Conservation (phyloP, 2,329 filamentous ascomycete species). For the Fusarium nygamai region DNA sequence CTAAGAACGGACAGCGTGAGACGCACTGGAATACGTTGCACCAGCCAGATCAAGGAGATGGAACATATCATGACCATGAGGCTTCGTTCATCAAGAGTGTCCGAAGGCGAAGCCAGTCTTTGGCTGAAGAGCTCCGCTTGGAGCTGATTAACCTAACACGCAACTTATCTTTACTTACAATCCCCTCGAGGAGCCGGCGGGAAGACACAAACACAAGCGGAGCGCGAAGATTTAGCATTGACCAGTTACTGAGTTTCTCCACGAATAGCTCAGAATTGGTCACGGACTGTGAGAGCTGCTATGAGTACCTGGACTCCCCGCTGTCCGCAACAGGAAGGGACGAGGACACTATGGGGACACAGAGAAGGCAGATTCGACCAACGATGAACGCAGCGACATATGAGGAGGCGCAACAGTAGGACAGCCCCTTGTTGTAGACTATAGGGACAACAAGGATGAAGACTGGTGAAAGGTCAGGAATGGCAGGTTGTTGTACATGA, state of each 20-base stretch:
- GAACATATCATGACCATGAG: slow-evolving; percentile 28
- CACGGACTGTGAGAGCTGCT: slow-evolving; percentile 31
- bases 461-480: slow-evolving; percentile 8
- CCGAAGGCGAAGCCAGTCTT: slow-evolving; percentile 41
- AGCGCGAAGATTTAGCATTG: slow-evolving; percentile 30
- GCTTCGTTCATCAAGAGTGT: slow-evolving; percentile 39
- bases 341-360: slow-evolving; percentile 21
- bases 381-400: neutral
- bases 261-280: slow-evolving; percentile 22
- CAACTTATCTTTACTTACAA: slow-evolving; percentile 22
- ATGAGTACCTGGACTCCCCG: slow-evolving; percentile 34
- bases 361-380: slow-evolving; percentile 25
- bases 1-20: slow-evolving; percentile 29
- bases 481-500: slow-evolving; percentile 48
- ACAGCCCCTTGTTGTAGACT: slow-evolving; percentile 5
- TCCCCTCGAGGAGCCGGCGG: slow-evolving; percentile 7
- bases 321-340: slow-evolving; percentile 36
- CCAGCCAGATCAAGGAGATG: slow-evolving; percentile 12
- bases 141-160: slow-evolving; percentile 38
- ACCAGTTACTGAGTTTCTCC: slow-evolving; percentile 25
- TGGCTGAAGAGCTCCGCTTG: slow-evolving; percentile 39
- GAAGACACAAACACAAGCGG: neutral
- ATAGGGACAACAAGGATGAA: neutral
- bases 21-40: slow-evolving; percentile 32
- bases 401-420: slow-evolving; percentile 30